Base-by-base conservation (phyloP, 345 rosid genomes). In the Microcos paniculata region DNA sequence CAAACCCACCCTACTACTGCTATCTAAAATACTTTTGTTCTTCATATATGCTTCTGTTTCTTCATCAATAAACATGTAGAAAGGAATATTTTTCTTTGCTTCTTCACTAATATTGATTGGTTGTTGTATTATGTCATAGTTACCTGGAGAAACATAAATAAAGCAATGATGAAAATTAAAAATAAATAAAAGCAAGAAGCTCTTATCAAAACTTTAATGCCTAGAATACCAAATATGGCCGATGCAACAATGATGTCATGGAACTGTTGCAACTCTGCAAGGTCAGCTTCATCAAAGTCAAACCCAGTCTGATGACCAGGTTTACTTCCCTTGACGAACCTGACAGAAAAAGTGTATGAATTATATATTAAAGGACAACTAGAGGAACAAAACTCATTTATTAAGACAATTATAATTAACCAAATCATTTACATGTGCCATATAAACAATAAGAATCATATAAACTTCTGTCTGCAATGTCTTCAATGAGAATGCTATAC, bases 51-150 rank as follows among this genome's bases (percentile, higher is more conserved):
- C 82, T 84, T 90, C 90, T 21, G 98, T 94, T 76, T 90, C 93
- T 83, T 90, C 92, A 70, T 94, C 98, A 77, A 90, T 82, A 86
- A 94, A 94, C 96, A 94, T 90, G 84, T 84, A 92, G 86, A 92
- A 92, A 62, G 94, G 91, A 71, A 94, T 73, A 71, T 77, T 82
- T 70, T 81, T 88, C 80, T 72, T 87, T 31, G 98, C 85, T 64
- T 80, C 83, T 73, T 88, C 87, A 82, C 97, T 86, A 53, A 89
- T 84, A 66, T 88, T 90, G 78, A 33, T 81, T 0, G 98, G 98
- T 78, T 91, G 91, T 64, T 92, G 98, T 68, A 94, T 86, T 31
- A 88, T 66, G 76, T 92, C 98, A 79, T 89, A 94, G 79, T 90
- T 90, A 70, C 94, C 98, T 94, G 87, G 62, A 33, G 80, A 76